These are phyloP conservation scores for Musa itinerans DNA, from an alignment of 176 grass and related monocot species.

Conservation along the genomic window DNA sequence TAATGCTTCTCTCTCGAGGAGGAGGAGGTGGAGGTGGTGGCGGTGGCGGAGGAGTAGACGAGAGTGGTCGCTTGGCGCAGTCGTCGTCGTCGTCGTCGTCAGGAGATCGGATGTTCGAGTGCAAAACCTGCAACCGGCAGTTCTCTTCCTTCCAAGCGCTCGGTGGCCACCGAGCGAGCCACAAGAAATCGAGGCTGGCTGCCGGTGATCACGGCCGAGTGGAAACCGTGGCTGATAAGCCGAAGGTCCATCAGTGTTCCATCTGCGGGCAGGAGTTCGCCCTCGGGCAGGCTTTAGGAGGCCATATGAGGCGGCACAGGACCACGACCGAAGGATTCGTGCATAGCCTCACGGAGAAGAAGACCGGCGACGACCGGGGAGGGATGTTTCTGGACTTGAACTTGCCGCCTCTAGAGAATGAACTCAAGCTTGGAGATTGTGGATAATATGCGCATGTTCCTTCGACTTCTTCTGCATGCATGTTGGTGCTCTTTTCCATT, in stretches of 20 bases:
- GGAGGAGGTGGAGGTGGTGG: background rate
- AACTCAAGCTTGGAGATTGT: background rate
- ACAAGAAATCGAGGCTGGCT: slow-evolving; percentile 35
- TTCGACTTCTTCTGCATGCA: too few relatives aligned
- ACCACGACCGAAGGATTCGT: slow-evolving; percentile 20
- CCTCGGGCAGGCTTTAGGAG: slow-evolving; percentile 75
- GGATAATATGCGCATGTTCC: too few relatives aligned
- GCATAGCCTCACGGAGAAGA: background rate
- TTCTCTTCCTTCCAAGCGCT: slow-evolving; percentile 94
- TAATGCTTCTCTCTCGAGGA: slow-evolving; percentile 51
- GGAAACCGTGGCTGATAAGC: slow-evolving; percentile 18
- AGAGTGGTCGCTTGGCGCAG: background rate
- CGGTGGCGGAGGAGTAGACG: slow-evolving; percentile 1
- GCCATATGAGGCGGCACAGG: slow-evolving; percentile 82
- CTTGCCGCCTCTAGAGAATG: slow-evolving; percentile 69
- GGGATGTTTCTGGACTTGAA: slow-evolving; percentile 59
- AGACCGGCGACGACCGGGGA: slow-evolving; percentile 18
- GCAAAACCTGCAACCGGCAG: slow-evolving; percentile 78
- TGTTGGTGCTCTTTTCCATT: too few relatives aligned
- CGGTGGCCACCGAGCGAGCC: slow-evolving; percentile 81
- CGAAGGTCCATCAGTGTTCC: slow-evolving; percentile 61
- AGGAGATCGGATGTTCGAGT: slow-evolving; percentile 60
- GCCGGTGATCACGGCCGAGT: background rate
- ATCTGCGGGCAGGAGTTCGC: slow-evolving; percentile 79
- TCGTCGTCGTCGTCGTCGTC: slow-evolving; percentile 1